Base-by-base conservation (phyloP, 2,329 filamentous ascomycete species). In the Penicillium sp. region DNA sequence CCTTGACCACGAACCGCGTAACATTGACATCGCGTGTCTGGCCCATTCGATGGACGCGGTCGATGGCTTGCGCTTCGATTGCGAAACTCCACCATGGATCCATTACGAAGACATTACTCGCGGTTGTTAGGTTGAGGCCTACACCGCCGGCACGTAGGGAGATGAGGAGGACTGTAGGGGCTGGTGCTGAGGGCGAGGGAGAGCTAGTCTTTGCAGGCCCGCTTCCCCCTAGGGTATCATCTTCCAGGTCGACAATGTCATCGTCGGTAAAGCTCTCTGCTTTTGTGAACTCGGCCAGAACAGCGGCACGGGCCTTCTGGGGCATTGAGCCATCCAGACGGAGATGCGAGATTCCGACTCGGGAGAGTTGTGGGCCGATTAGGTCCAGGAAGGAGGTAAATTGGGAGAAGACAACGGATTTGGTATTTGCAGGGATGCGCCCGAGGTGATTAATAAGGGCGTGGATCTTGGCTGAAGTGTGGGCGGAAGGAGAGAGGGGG, bases 71-170 rank as follows among this genome's bases (percentile, higher is more conserved):
- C 6, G 93, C 91, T 76, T 99, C 94, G 13, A 97, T 88, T 0
- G 94, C 93, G 75, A 93, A 99, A 71, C 90, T 95, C 94, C 94
- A 99, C 94, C 94, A 99, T 0, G 94, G 94, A 75, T 99, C 94
- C 94, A 99, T 97, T 90, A 99, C 95, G 78, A 89, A 99, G 6
- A 99, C 95, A 54, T 90, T 82, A 62, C 88, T 91, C 6, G 94
- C 94, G 64, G 87, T 88, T 0, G 93, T 97, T 60, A 99, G 77
- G 71, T 99, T 99, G 43, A 99, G 81, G 0, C 94, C 94, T 0
- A 99, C 94, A 25, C 94, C 95, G 5, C 95, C 94, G 0, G 95
- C 94, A 21, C 91, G 84, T 56, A 99, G 80, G 67, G 89, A 93
- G 51, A 99, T 84, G 2, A 99, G 81, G 4, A 99, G 79, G 1